Evolutionary conservation across 345 rosid species (phyloP), one percentile per base, ranked within the genome.

Genomic region (Rhizophora mangle): DNA sequence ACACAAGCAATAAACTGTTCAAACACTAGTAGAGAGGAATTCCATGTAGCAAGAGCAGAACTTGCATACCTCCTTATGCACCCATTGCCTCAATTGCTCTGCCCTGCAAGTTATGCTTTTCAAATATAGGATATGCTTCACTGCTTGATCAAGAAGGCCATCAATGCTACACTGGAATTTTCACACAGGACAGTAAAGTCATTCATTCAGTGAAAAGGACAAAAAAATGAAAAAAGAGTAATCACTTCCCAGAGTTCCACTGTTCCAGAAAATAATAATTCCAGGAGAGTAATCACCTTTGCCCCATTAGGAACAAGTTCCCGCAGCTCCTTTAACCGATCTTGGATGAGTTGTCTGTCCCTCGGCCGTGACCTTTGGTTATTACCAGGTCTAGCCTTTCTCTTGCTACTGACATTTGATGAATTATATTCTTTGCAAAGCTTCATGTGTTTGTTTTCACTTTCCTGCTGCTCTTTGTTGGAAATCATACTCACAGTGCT

Each of bases 341-440:
- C 92, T 72, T 89, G 91, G 71, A 89, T 89, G 69, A 85, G 65
- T 62, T 85, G 95, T 62, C 89, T 82, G 59, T 86, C 95, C 76
- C 91, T 79, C 16, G 94, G 91, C 73, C 91, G 82, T 39, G 83
- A 81, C 78, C 46, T 83, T 67, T 64, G 94, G 71, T 75, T 81
- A 64, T 82, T 83, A 53, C 77, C 76, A 18, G 82, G 74, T 70
- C 74, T 80, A 30, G 73, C 79, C 76, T 78, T 85, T 71, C 30
- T 55, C 82, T 83, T 63, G 80, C 84, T 55, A 27, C 60, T 22
- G 29, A 22, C 29, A 55, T 55, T 55, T 31, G 76, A 30, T 16
- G 58, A 68, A 61, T 72, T 81, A 34, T 53, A 32, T n/a, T 72
- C 82, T 52, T 80, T 83, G 71, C 21, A 57, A 4, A 69, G 47